phyloP scores from a whole-genome alignment of 108 stramenopile species.

The Cyclotella cryptica region DNA sequence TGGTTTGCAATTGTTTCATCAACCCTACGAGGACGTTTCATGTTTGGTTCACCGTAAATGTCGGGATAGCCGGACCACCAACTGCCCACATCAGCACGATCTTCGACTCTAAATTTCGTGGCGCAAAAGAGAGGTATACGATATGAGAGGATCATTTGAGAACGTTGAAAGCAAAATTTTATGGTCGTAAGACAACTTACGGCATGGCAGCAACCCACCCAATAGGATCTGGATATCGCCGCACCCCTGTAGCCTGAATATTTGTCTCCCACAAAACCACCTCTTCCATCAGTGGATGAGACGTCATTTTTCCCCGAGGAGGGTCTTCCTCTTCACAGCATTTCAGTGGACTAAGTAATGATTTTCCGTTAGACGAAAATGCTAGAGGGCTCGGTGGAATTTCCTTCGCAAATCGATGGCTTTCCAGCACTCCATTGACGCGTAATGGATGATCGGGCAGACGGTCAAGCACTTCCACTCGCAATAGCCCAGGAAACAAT shows the following conservation, averaged over 20 bases:
- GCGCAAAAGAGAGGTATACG: not conserved
- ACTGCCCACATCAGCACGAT: slow-evolving; percentile 48
- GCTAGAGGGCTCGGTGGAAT: slow-evolving; percentile 26
- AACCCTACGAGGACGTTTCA: slow-evolving; percentile 31
- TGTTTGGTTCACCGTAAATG: slow-evolving; percentile 31
- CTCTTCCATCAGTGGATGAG: slow-evolving; percentile 53
- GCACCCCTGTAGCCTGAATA: slow-evolving; percentile 58
- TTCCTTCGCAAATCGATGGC: slow-evolving; percentile 32
- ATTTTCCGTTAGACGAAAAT: slow-evolving; percentile 8
- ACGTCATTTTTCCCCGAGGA: slow-evolving; percentile 41
- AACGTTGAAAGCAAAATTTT: not conserved
- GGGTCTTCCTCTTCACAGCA: slow-evolving; percentile 66
- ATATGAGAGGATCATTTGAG: not conserved
- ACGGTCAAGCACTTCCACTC: slow-evolving; percentile 69
- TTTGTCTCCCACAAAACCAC: slow-evolving; percentile 78
- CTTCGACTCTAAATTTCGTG: slow-evolving; percentile 13
- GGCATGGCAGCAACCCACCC: slow-evolving; percentile 53
- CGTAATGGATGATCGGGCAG: slow-evolving; percentile 47
- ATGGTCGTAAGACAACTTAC: not conserved
- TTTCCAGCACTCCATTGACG: slow-evolving; percentile 18
- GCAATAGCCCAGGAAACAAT: slow-evolving; percentile 72
- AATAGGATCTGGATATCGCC: slow-evolving; percentile 40
- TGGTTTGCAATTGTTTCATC: slow-evolving; percentile 59
- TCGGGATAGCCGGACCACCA: slow-evolving; percentile 65
- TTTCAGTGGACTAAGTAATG: slow-evolving; percentile 52